These are phyloP conservation scores for Stylonectria norvegica DNA, from an alignment of 2,329 filamentous ascomycete species.

Conservation along the genomic window DNA sequence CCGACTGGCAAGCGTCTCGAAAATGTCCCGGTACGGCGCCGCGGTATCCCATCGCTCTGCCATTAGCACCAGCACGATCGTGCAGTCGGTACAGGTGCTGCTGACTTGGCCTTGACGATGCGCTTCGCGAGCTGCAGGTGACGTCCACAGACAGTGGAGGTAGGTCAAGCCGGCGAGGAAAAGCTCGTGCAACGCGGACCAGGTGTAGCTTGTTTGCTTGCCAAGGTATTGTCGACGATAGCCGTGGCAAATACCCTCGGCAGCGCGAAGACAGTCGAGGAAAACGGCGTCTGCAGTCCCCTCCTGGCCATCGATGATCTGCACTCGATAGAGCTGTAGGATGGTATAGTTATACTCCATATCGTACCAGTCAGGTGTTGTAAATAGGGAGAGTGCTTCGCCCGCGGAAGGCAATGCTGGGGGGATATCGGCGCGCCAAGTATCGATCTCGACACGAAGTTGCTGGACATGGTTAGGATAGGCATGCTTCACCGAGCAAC, in stretches of 20 bases:
- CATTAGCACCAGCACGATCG: constrained; percentile 30
- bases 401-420: not conserved
- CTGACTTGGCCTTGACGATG: constrained; percentile 17
- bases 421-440: constrained; percentile 1
- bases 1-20: constrained; percentile 8
- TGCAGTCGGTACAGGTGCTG: constrained; percentile 28
- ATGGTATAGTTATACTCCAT: constrained; percentile 10
- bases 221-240: constrained; percentile 20
- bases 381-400: not conserved
- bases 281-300: constrained; percentile 18
- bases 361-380: not conserved
- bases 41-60: constrained; percentile 30
- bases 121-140: constrained; percentile 13
- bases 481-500: not conserved
- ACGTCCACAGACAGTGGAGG: constrained; percentile 33
- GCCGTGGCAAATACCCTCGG: constrained; percentile 10
- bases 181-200: constrained; percentile 7
- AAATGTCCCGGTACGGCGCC: constrained; percentile 22
- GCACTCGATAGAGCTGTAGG: constrained; percentile 21
- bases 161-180: constrained; percentile 12
- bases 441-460: constrained; percentile 1
- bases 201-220: constrained; percentile 11
- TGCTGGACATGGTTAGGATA: constrained; percentile 1
- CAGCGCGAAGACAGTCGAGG: constrained; percentile 17
- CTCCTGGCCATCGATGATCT: constrained; percentile 16